Evolutionary conservation across 2,329 filamentous ascomycete species (phyloP), one percentile per base, ranked within the genome.

Genomic region (Sarocladium kiliense): DNA sequence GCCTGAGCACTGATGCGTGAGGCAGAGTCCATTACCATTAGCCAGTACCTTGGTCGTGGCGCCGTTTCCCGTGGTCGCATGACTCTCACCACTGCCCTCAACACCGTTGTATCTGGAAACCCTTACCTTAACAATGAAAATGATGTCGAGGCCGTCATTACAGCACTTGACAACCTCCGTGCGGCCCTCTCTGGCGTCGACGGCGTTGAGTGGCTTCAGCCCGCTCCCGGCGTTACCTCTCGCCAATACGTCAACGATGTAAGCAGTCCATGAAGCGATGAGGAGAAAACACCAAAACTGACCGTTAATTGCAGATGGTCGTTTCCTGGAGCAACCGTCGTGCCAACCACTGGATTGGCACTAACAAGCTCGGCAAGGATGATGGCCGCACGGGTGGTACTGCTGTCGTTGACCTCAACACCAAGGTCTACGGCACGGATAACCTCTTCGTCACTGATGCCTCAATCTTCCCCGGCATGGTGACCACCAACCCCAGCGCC

Each of bases 381-480:
- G 77, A 81, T 50, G 80, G 80, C 18, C 76, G 78, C n/a, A 69
- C 66, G n/a, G 71, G 71, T 47, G 82, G 84, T 16, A 77, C 73
- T 6, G 73, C 81, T 1, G 85, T 88, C 2, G 84, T 87, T 1
- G 85, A 87, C 60, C 65, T 75, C 11, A 74, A 87, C 68, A 80
- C 82, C 56, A 81, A 79, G 68, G 82, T 88, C 5, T 87, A 82
- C 62, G 85, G 84, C 36, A 87, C 81, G 0, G 82, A 87, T 62
- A 87, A 88, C 68, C 72, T 87, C 44, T 87, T 84, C 62, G 80
- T 88, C 14, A 82, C 88, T 3, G 85, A 89, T 62, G 85, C 81
- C 1, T 81, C 79, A 58, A 84, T 89, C 63, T 86, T 88, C 71
- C 85, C 86, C 0, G 86, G 86, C 59, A 80, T 88, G 61, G 77